These are phyloP conservation scores for Wickerhamiella alocasiicola DNA, from an alignment of 805 yeast genomes.

Conservation along the genomic window DNA sequence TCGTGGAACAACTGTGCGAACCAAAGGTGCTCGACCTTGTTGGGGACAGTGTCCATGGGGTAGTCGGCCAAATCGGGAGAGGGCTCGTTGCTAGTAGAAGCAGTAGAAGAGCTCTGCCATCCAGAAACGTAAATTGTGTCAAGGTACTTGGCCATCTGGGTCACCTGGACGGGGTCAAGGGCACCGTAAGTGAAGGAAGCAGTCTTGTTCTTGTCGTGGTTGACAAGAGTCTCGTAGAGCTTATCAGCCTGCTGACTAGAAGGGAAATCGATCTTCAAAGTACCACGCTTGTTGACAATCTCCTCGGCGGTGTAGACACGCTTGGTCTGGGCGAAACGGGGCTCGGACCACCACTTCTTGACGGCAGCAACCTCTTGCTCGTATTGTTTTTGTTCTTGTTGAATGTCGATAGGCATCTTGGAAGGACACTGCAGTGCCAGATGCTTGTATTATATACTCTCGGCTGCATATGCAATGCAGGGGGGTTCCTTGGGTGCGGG, in stretches of 20 bases:
- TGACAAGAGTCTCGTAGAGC: constrained; percentile 52
- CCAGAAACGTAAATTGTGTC: constrained; percentile 92
- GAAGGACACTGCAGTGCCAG: neutral
- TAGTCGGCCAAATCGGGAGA: constrained; percentile 97
- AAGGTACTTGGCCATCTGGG: constrained; percentile 93
- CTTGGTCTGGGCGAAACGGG: constrained; percentile 82
- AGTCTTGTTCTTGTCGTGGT: constrained; percentile 60
- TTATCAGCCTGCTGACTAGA: constrained; percentile 73
- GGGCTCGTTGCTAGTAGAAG: constrained; percentile 94
- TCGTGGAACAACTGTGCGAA: constrained; percentile 96
- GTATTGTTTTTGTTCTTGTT: constrained; percentile 51
- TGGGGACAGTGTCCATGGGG: constrained; percentile 98
- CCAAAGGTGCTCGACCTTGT: constrained; percentile 93
- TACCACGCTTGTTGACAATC: constrained; percentile 79
- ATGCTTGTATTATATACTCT: neutral
- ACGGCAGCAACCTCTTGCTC: constrained; percentile 60
- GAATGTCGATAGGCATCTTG: constrained; percentile 34
- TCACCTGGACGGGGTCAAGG: constrained; percentile 84
- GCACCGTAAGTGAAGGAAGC: constrained; percentile 91
- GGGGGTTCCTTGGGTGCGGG: no score
- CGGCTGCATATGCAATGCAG: no score
- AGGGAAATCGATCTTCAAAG: constrained; percentile 60
- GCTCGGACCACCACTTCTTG: constrained; percentile 83
- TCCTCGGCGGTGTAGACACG: constrained; percentile 82
- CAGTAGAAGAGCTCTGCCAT: constrained; percentile 98